Base-by-base conservation (phyloP, 225 moss, liverwort and hornwort species). In the Marchantia polymorpha region DNA sequence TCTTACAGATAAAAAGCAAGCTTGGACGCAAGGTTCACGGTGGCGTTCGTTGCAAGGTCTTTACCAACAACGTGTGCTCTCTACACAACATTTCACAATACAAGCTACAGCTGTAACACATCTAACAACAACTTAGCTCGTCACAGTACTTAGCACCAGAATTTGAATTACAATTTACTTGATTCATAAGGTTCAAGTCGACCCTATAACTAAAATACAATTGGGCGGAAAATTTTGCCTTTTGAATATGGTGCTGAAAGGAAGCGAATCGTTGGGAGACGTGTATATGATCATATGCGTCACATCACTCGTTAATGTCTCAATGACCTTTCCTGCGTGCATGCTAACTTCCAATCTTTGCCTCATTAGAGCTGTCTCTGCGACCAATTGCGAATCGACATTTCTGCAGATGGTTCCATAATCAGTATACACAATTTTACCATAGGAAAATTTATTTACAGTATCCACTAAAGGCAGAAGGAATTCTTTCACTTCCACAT, bases 301-400 rank as follows among this genome's bases (percentile, higher is more conserved):
- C 67, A 95, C 95, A 54, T 84, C 72, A 26, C 84, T 77, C 47
- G 83, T 81, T 39, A 95, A 69, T 49, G 78, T 88, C 64, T 86
- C 81, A 79, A 85, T 84, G 4, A 93, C 82, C 29, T 68, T 84
- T 77, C 92, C 99, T 84, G 83, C 90, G 83, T 86, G 92, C 93
- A 99, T 92, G 80, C 81, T 82, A 80, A 95, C 91, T 89, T 99
- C 99, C 56, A 99, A 84, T 47, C 89, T 88, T 78, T 92, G 93
- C 81, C 99, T 84, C 78, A 79, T 87, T 63, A 93, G 81, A 48
- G 95, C 85, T 63, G 80, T 55, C 52, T 83, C 90, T 23, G 88
- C 95, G 10, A 95, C 90, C 77, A 84, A 79, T 75, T 85, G 85
- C 22, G 89, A 88, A 77, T 99, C 90, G 67, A 86, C 82, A 80